Conservation (phyloP, 768 basidiomycete species). For the Ramaria rubella region DNA sequence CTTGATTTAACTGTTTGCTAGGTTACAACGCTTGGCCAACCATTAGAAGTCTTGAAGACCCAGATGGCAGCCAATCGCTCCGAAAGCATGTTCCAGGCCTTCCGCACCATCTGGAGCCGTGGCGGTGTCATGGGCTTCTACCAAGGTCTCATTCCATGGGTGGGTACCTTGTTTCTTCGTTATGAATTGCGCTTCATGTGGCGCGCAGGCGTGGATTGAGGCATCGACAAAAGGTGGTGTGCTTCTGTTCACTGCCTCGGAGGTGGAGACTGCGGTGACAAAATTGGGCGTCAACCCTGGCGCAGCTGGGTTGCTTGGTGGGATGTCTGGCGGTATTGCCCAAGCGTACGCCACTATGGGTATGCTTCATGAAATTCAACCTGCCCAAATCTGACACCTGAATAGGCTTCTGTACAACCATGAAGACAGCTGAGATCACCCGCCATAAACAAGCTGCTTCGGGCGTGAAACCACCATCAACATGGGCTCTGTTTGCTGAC, state of each 20-base stretch:
- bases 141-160: constrained; percentile 99
- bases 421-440: constrained; percentile 99
- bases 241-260: constrained; percentile 91
- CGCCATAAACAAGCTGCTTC: constrained; percentile 84
- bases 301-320: constrained; percentile 83
- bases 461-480: constrained; percentile 83
- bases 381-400: not conserved
- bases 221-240: constrained; percentile 98
- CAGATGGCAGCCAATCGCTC: constrained; percentile 98
- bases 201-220: constrained; percentile 90
- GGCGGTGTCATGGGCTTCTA: constrained; percentile 89
- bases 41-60: constrained; percentile 95
- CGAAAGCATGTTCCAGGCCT: constrained; percentile 84
- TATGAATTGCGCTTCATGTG: not conserved
- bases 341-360: constrained; percentile 99
- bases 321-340: constrained; percentile 95
- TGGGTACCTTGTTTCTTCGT: constrained; percentile 30
- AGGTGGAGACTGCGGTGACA: constrained; percentile 71
- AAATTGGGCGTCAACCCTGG: constrained; percentile 71
- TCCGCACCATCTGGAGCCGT: constrained; percentile 81
- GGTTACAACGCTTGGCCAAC: constrained; percentile 98
- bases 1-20: constrained; percentile 25
- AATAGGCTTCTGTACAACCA: constrained; percentile 94
- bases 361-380: constrained; percentile 35
- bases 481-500: constrained; percentile 90